Evolutionary conservation across 768 basidiomycete genomes (phyloP).

Genomic region (Flagelloscypha sp.): DNA sequence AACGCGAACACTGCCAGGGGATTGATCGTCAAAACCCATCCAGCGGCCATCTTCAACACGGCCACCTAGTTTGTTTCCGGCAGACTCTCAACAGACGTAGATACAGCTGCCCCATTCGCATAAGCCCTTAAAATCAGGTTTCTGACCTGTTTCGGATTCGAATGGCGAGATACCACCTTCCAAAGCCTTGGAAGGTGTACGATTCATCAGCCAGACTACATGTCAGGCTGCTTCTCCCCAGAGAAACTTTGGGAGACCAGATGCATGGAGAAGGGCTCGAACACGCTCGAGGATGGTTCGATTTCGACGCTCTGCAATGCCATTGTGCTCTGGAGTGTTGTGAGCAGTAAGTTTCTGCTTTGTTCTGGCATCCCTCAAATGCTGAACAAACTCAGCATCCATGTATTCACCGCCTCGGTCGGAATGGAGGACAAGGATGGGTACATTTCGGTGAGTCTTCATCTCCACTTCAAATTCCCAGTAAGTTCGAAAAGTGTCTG

Average conservation of each 20-base stretch:
- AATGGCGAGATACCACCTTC: slow-evolving; percentile 20
- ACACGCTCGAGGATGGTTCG: slow-evolving; percentile 14
- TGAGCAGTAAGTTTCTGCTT: slow-evolving; percentile 27
- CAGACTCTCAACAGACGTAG: slow-evolving; percentile 20
- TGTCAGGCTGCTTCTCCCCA: slow-evolving; percentile 18
- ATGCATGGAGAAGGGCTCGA: slow-evolving; percentile 13
- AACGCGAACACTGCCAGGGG: slow-evolving; percentile 16
- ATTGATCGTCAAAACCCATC: slow-evolving; percentile 18
- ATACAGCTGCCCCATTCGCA: slow-evolving; percentile 26
- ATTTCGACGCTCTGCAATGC: slow-evolving; percentile 19
- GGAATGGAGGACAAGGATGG: slow-evolving; percentile 26
- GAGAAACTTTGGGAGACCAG: slow-evolving; percentile 14
- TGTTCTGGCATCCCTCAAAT: slow-evolving; percentile 29
- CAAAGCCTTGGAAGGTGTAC: slow-evolving; percentile 18
- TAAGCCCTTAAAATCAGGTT: slow-evolving; percentile 22
- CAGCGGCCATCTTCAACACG: slow-evolving; percentile 18
- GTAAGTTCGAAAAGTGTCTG: slow-evolving; percentile 21
- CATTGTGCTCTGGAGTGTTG: slow-evolving; percentile 31
- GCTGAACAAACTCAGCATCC: slow-evolving; percentile 22
- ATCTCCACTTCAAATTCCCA: slow-evolving; percentile 24
- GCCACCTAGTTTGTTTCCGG: slow-evolving; percentile 18
- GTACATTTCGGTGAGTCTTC: slow-evolving; percentile 20
- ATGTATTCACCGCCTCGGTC: slow-evolving; percentile 39
- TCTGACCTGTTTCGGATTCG: slow-evolving; percentile 18
- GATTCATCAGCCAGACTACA: slow-evolving; percentile 24